A percentile compares a stretch with the other conserved stretches of the same genome.
phyloP scores from a whole-genome alignment of 2,329 filamentous ascomycete species.

The Cladophialophora exuberans region DNA sequence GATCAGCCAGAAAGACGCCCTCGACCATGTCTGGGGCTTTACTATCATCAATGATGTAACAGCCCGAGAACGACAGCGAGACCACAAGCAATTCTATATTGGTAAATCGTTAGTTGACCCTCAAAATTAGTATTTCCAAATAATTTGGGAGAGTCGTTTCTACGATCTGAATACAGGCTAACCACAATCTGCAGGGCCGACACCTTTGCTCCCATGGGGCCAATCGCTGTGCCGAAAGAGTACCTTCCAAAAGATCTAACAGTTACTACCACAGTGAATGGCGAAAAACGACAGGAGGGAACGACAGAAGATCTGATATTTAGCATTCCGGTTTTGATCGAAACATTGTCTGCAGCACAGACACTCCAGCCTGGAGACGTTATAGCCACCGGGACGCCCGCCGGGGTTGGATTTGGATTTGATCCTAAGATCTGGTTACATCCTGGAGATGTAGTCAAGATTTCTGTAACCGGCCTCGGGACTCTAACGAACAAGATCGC shows the following conservation, averaged over 20 bases:
- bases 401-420: slow-evolving; percentile 49
- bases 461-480: slow-evolving; percentile 45
- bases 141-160: neutral
- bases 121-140: neutral
- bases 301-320: slow-evolving; percentile 57
- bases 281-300: slow-evolving; percentile 54
- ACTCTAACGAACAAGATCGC: slow-evolving; percentile 49
- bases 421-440: slow-evolving; percentile 44
- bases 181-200: slow-evolving; percentile 41
- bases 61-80: slow-evolving; percentile 56
- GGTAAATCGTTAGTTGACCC: slow-evolving; percentile 50
- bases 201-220: slow-evolving; percentile 61
- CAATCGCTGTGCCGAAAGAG: slow-evolving; percentile 54
- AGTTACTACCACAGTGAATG: slow-evolving; percentile 54
- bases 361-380: slow-evolving; percentile 57
- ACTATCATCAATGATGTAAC: slow-evolving; percentile 63
- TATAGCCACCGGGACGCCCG: slow-evolving; percentile 52
- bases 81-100: slow-evolving; percentile 65
- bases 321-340: slow-evolving; percentile 51
- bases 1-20: slow-evolving; percentile 50
- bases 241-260: slow-evolving; percentile 48
- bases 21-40: slow-evolving; percentile 60
- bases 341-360: slow-evolving; percentile 53
- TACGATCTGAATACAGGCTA: neutral
- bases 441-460: slow-evolving; percentile 46